Percentiles rank a stretch among this genome's conserved stretches.
Conservation (phyloP, 371 early-diverging fungal genomes). For the Globomyces sp. region DNA sequence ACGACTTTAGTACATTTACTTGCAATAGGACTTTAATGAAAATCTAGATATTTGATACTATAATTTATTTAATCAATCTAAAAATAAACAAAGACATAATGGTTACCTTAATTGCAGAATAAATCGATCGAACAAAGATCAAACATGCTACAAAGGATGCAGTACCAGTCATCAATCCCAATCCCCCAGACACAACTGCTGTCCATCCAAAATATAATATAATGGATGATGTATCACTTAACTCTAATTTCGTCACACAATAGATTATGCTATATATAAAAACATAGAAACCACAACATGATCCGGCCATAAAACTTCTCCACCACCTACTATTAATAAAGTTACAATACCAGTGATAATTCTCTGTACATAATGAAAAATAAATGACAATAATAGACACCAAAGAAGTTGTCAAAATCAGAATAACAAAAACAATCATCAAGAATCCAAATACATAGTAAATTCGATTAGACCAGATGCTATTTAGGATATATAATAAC, state of each 20-base stretch:
- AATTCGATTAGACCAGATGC: conserved; percentile 74
- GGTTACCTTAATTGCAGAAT: conserved; percentile 14
- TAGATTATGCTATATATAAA: conserved; percentile 80
- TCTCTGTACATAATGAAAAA: conserved; percentile 83
- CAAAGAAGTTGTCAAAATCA: conserved; percentile 75
- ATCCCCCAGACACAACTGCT: conserved; percentile 55
- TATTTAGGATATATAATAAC: conserved; percentile 76
- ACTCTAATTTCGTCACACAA: conserved; percentile 68
- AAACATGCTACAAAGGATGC: conserved; percentile 13
- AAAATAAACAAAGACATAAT: not conserved
- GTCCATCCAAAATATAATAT: conserved; percentile 88
- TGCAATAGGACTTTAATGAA: too few relatives aligned
- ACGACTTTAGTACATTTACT: too few relatives aligned
- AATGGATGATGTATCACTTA: conserved; percentile 68
- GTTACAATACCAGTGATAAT: conserved; percentile 22
- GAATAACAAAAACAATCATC: conserved; percentile 72
- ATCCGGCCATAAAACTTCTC: conserved; percentile 86
- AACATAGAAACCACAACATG: conserved; percentile 80
- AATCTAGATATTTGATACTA: too few relatives aligned
- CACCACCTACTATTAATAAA: conserved; percentile 54
- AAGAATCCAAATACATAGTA: conserved; percentile 87
- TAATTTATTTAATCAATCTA: conserved; percentile 8
- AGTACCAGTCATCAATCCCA: conserved; percentile 18
- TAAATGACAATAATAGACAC: conserved; percentile 80
- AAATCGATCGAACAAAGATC: conserved; percentile 6